phyloP scores from a whole-genome alignment of 345 rosid species.

The Eucalyptus erythrocorys region DNA sequence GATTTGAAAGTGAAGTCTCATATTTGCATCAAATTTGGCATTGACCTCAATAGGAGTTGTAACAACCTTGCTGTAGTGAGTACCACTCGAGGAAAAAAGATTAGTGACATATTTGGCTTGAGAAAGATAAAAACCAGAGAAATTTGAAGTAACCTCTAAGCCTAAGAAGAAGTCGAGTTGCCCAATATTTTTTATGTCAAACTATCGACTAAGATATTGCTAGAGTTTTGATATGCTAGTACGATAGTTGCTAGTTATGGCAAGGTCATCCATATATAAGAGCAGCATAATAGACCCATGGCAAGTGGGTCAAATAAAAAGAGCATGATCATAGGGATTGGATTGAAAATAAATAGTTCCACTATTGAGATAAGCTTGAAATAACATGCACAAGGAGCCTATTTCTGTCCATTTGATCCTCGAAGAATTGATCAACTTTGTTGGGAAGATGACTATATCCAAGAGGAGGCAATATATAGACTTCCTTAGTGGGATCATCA shows the following conservation, averaged over 20 bases:
- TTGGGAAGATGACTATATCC: too few relatives aligned
- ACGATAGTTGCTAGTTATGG: background rate
- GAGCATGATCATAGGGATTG: too few relatives aligned
- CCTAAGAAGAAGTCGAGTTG: background rate
- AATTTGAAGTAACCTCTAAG: background rate
- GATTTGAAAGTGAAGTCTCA: too few relatives aligned
- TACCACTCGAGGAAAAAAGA: too few relatives aligned
- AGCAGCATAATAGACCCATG: background rate
- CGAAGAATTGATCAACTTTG: background rate
- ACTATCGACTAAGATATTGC: background rate
- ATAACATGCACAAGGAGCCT: background rate
- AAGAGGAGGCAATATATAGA: background rate
- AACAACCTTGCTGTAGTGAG: background rate
- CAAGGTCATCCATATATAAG: background rate
- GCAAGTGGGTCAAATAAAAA: too few relatives aligned
- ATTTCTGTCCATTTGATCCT: background rate
- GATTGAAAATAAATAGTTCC: too few relatives aligned
- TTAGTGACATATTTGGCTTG: background rate
- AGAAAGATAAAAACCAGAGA: background rate
- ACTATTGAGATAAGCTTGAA: too few relatives aligned
- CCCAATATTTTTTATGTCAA: background rate
- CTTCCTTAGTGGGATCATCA: background rate
- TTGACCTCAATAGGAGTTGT: too few relatives aligned
- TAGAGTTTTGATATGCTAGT: background rate
- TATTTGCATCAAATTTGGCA: too few relatives aligned